Percentiles rank a stretch among this genome's conserved stretches.
Conservation (phyloP, 768 basidiomycete species). For the Rhizopogon roseolus region DNA sequence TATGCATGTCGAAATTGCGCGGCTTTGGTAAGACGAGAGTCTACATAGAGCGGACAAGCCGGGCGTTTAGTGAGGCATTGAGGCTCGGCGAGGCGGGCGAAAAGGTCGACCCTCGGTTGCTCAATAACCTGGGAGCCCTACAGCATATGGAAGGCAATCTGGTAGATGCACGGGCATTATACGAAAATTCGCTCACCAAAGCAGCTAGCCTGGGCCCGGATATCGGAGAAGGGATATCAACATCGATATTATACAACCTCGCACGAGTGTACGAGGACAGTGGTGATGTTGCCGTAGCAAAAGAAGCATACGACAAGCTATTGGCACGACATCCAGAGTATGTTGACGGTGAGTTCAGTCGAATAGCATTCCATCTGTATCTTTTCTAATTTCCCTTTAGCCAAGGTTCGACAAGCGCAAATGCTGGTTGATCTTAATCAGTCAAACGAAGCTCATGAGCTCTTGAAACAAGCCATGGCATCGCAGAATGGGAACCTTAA, state of each 20-base stretch:
- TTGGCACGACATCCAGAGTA: conserved; percentile 92
- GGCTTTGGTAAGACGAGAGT: conserved; percentile 81
- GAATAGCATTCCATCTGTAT: not conserved
- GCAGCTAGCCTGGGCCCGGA: conserved; percentile 43
- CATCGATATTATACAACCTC: conserved; percentile 86
- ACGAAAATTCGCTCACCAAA: conserved; percentile 69
- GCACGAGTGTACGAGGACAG: conserved; percentile 88
- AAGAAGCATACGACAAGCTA: conserved; percentile 84
- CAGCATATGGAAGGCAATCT: conserved; percentile 64
- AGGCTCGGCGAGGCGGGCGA: conserved; percentile 51
- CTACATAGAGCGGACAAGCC: conserved; percentile 67
- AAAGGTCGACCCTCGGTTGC: conserved; percentile 57
- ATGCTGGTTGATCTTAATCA: conserved; percentile 71
- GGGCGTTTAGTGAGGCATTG: conserved; percentile 70
- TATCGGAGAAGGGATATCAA: conserved; percentile 65
- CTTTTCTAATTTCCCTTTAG: conserved; percentile 36
- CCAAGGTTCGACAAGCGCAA: conserved; percentile 88
- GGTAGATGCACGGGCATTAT: conserved; percentile 53
- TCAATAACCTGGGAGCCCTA: conserved; percentile 79
- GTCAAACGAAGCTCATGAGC: conserved; percentile 77
- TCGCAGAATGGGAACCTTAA: conserved; percentile 78
- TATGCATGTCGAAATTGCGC: conserved; percentile 87
- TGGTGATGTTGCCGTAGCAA: conserved; percentile 67
- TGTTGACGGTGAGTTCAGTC: conserved; percentile 70
- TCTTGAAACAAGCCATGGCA: conserved; percentile 83